Evolutionary conservation across 176 grass and related monocot species (phyloP).

Genomic region (Echinochloa phyllopogon): DNA sequence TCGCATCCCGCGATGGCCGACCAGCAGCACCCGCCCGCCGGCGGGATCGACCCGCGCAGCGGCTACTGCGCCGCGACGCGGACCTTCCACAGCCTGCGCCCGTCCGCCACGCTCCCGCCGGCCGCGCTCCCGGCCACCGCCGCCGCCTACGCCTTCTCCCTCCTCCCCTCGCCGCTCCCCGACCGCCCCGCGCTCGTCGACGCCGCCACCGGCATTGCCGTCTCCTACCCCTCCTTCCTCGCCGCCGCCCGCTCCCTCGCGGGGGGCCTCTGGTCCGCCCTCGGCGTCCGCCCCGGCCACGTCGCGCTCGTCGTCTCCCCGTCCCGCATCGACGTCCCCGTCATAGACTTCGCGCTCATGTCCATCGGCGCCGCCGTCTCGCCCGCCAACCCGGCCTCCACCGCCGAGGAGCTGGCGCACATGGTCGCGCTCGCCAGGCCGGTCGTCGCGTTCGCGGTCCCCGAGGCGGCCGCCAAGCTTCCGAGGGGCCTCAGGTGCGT

Average conservation of each 20-base stretch:
- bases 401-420: slow-evolving; percentile 57
- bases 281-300: slow-evolving; percentile 50
- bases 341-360: slow-evolving; percentile 69
- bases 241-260: slow-evolving; percentile 59
- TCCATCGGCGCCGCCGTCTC: slow-evolving; percentile 77
- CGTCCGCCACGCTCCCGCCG: slow-evolving; percentile 31
- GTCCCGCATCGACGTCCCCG: slow-evolving; percentile 57
- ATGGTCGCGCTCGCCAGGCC: slow-evolving; percentile 55
- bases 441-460: slow-evolving; percentile 53
- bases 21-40: background rate
- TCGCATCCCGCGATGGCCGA: slow-evolving; percentile 25
- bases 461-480: slow-evolving; percentile 51
- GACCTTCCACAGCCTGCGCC: slow-evolving; percentile 73
- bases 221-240: slow-evolving; percentile 67
- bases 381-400: slow-evolving; percentile 63
- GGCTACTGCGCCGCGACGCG: slow-evolving; percentile 59
- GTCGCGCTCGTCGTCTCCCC: slow-evolving; percentile 61
- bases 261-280: slow-evolving; percentile 44
- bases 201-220: slow-evolving; percentile 50
- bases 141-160: slow-evolving; percentile 55
- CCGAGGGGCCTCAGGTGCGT: slow-evolving; percentile 40
- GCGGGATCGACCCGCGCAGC: slow-evolving; percentile 47
- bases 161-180: slow-evolving; percentile 51
- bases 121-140: slow-evolving; percentile 58
- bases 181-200: slow-evolving; percentile 55